Evolutionary conservation across 352 stramenopile genomes (phyloP).

Genomic region (Phytophthora pistaciae): DNA sequence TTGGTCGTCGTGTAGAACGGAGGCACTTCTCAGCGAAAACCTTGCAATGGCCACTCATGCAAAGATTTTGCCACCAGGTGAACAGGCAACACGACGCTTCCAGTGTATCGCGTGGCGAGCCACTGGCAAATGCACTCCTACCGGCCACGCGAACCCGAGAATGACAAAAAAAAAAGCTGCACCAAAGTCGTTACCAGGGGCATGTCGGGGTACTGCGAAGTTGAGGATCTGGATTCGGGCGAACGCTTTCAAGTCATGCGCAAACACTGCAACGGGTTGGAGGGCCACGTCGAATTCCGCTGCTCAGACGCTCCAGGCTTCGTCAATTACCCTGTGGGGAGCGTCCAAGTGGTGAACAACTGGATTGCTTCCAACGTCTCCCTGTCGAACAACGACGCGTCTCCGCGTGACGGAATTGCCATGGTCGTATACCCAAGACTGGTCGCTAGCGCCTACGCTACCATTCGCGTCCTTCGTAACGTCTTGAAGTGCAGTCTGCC

Average conservation of each 20-base stretch:
- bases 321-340: slow-evolving; percentile 19
- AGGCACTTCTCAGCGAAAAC: no score
- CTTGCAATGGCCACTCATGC: no score
- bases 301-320: slow-evolving; percentile 49
- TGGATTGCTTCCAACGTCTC: no score
- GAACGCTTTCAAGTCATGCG: slow-evolving; percentile 37
- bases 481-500: neutral
- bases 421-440: no score
- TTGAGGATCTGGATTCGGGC: slow-evolving; percentile 28
- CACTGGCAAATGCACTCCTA: no score
- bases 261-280: slow-evolving; percentile 30
- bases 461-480: neutral
- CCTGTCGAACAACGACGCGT: no score
- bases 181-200: slow-evolving; percentile 9
- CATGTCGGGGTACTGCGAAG: slow-evolving; percentile 36
- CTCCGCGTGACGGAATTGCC: no score
- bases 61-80: no score
- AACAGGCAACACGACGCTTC: no score
- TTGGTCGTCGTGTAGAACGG: no score
- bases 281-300: slow-evolving; percentile 29
- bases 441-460: neutral
- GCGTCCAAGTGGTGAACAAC: no score
- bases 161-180: slow-evolving; percentile 20
- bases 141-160: neutral
- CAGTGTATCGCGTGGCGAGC: no score